phyloP scores from a whole-genome alignment of 768 basidiomycete species.

The Russula sp. region DNA sequence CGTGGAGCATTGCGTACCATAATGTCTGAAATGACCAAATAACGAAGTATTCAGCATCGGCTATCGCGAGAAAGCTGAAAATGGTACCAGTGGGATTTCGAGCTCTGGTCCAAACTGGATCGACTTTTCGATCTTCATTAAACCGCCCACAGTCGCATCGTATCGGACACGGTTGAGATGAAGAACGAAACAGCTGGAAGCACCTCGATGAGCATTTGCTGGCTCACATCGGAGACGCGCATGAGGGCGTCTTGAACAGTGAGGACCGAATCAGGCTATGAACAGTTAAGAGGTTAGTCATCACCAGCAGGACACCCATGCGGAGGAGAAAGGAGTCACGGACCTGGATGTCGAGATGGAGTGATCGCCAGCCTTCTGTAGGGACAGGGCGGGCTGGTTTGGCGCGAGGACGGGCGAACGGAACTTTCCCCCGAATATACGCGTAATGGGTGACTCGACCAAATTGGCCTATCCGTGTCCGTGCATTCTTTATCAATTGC shows the following conservation, averaged over 20 bases:
- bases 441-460: background rate
- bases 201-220: constrained; percentile 71
- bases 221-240: constrained; percentile 64
- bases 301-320: too few relatives aligned
- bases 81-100: constrained; percentile 65
- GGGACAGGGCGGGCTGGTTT: constrained; percentile 76
- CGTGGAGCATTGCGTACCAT: constrained; percentile 38
- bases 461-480: background rate
- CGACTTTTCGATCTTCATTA: constrained; percentile 83
- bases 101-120: constrained; percentile 76
- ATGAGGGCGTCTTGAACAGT: constrained; percentile 81
- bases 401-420: constrained; percentile 79
- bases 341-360: constrained; percentile 84
- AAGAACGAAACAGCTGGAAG: constrained; percentile 82
- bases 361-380: constrained; percentile 80
- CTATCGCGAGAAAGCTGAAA: background rate
- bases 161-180: constrained; percentile 88
- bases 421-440: constrained; percentile 38
- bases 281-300: background rate
- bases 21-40: background rate
- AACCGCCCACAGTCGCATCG: constrained; percentile 67
- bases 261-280: constrained; percentile 65
- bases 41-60: background rate
- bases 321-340: constrained; percentile 1
- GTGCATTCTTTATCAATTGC: background rate